Evolutionary conservation across 2,329 filamentous ascomycete species (phyloP), one percentile per base, ranked within the genome.

Genomic region (Aspergillus quadricinctus): DNA sequence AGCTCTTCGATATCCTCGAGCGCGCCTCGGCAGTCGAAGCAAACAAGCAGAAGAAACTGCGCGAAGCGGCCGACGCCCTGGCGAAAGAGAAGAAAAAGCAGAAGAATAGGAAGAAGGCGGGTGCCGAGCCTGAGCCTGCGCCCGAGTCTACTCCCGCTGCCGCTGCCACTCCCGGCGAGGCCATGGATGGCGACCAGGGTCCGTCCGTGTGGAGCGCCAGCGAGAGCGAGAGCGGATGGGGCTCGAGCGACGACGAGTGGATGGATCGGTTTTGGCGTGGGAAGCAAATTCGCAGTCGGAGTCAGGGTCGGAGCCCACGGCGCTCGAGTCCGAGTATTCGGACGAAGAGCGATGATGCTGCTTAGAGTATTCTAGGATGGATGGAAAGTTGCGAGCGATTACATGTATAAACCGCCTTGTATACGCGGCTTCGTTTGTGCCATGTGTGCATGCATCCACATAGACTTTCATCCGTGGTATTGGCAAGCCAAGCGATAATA

Each of bases 1-100:
- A 78, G 63, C 69, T 86, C 54, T 78, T 83, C 57, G 73, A 75
- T n/a, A 60, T 72, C 35, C 53, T 68, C 45, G 77, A 78, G 52
- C 72, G 74, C 29, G 54, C 61, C 3, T 43, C 65, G 2, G 50
- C 27, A 3, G 68, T 71, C 43, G 65, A 69, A 41, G 63, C 74
- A 14, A 64, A 64, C 35, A 49, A 50, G 37, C 57, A 58, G 40
- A 61, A 57, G 37, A 57, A 61, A 48, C 55, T 61, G 23, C 58
- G 64, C 25, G 60, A 68, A 37, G 57, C 63, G 21, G 65, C 68
- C 23, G 59, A 64, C 43, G 55, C 51, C 23, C 28, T 29, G 21
- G 53, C 54, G 41, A 55, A 56, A 35, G 66, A 69, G 53, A 57
- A 55, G 7, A 61, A 64, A 53, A 64, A 61, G 41, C 54, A 61